Base-by-base conservation (phyloP, 1,284 basidiomycete genomes). In the Abortiporus biennis region DNA sequence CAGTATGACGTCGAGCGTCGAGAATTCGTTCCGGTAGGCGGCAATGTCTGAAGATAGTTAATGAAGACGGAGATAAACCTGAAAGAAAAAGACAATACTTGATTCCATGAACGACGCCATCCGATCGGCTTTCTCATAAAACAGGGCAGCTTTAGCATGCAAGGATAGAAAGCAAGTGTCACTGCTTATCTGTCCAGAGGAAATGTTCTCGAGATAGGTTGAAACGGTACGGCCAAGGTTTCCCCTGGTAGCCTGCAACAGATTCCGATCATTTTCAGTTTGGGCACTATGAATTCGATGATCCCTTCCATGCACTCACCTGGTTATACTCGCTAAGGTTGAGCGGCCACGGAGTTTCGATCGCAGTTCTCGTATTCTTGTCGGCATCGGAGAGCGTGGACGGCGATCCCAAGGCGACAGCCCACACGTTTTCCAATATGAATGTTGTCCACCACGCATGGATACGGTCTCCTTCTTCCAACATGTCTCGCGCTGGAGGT, bases 391-490 rank as follows among this genome's bases (percentile, higher is more conserved):
- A 15, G 15, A 48, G 45, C 40, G 46, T 47, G 2, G 51, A 44
- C 4, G 50, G 50, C 15, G 48, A 36, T 8, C 38, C 24, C 11
- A 47, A 23, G 4, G 46, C 50, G 19, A 47, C 46, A 19, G 47
- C 48, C 50, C 50, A 52, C 24, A 25, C 39, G 22, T 38, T 38
- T 27, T 49, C 23, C 34, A 78, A 72, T 69, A 78, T 59, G 33
- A 47, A 52, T 1, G 46, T 47, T 15, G 40, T 29, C 50, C 50
- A 52, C 48, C 47, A 52, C 3, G 50, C 50, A 30, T 47, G 45
- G 32, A 52, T 47, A 8, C 50, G 24, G 37, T 52, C 48, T 16
- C 45, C 45, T 31, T 49, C 48, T 17, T 49, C 47, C 6, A 47
- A 22, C 6, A 42, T 21, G 25, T 47, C 42, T 6, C 29, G 31